Evolutionary conservation across 495 filamentous ascomycete species (phyloP), one percentile per base, ranked within the genome.

Genomic region (Penicillium arizonense): DNA sequence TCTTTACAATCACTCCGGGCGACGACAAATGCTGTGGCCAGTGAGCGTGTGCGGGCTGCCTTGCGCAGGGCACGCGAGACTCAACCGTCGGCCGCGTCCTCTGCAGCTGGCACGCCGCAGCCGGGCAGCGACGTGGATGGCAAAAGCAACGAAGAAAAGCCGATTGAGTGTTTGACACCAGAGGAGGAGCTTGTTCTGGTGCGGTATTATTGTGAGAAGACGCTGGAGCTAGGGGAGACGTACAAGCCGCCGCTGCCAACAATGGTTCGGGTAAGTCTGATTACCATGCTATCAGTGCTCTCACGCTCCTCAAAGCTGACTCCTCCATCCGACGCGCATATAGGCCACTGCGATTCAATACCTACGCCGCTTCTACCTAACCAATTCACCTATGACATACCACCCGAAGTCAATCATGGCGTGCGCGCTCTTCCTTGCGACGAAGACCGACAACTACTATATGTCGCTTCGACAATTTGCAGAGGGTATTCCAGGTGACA

Each of bases 381-480:
- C 87, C 53, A 96, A 96, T 70, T 94, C 88, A 33, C 83, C 89
- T 50, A 93, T 97, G 87, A 96, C 92, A 34, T 96, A 97, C 66
- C 88, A 91, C 55, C 92, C 91, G 0, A 87, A 88, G 56, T 82
- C 85, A 49, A 91, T 98, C 65, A 83, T 95, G 59, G 83, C 87
- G 24, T 88, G 90, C 33, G 87, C 90, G 35, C 80, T 98, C 53
- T 97, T 93, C 78, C 85, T 98, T 53, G 90, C 88, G 20, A 90
- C 85, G 48, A 98, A 98, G 70, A 90, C 89, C 3, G 95, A 98
- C 61, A 88, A 87, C 59, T 80, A 85, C 64, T 90, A 91, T 65
- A 82, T 86, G 40, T 81, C 83, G 14, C 82, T 96, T 12, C 73
- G 77, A 7, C 80, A 86, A 66, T 92, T 83, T 62, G 81, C 74